Conservation (phyloP, 768 basidiomycete genomes). For the Melanogaster broomeanus region DNA sequence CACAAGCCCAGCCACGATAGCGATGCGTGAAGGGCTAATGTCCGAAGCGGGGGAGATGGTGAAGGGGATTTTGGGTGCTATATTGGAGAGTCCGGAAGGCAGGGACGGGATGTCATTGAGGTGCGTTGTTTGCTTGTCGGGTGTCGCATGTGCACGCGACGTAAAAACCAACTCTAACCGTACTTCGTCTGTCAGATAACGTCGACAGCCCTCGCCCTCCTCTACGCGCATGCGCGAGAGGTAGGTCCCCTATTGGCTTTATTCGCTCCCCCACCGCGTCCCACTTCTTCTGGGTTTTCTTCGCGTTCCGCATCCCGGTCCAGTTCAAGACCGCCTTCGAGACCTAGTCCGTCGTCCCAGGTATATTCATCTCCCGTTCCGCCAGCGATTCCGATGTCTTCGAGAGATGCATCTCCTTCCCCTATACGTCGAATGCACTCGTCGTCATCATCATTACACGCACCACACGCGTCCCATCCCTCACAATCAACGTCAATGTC, state of each 20-base stretch:
- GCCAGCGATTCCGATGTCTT: too few relatives aligned
- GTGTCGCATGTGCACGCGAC: background rate
- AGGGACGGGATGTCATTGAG: slow-evolving; percentile 59
- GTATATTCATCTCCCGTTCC: background rate
- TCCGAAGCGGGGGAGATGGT: slow-evolving; percentile 78
- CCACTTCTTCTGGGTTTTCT: slow-evolving; percentile 6
- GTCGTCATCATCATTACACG: slow-evolving; percentile 10
- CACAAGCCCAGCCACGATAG: slow-evolving; percentile 67
- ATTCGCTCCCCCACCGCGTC: slow-evolving; percentile 9
- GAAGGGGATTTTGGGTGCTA: slow-evolving; percentile 44
- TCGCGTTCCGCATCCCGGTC: slow-evolving; percentile 23
- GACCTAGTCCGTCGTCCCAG: slow-evolving; percentile 17
- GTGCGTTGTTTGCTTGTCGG: slow-evolving; percentile 16
- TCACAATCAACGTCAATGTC: slow-evolving; percentile 4
- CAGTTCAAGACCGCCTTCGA: slow-evolving; percentile 23
- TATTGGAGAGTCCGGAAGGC: slow-evolving; percentile 41
- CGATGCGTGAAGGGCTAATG: slow-evolving; percentile 63
- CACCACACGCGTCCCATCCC: slow-evolving; percentile 5
- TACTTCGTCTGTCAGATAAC: slow-evolving; percentile 17
- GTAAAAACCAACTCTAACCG: slow-evolving; percentile 17
- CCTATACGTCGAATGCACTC: slow-evolving; percentile 3
- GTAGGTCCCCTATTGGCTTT: slow-evolving; percentile 21
- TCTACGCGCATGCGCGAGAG: slow-evolving; percentile 27
- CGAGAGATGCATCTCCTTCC: background rate
- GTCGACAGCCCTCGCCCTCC: slow-evolving; percentile 31